These are phyloP conservation scores for Xerocomellus amylosporus DNA, from an alignment of 768 basidiomycete genomes.

Conservation along the genomic window DNA sequence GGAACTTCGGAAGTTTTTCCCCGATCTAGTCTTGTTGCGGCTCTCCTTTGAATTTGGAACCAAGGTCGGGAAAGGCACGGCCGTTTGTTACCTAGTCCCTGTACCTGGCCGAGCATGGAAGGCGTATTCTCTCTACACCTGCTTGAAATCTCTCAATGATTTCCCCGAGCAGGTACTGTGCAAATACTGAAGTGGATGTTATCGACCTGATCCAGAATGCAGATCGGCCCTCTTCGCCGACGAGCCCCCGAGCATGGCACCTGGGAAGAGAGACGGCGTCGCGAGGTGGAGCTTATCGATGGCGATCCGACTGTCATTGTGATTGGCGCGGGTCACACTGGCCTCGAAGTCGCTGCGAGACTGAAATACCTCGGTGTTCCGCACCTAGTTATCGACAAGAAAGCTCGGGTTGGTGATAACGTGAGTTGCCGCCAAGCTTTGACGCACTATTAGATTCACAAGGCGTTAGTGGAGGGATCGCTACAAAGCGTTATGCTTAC, in stretches of 20 bases:
- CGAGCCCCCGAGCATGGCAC: slow-evolving; percentile 46
- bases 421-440: slow-evolving; percentile 8
- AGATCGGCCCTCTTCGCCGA: slow-evolving; percentile 43
- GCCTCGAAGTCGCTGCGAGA: slow-evolving; percentile 63
- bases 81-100: slow-evolving; percentile 54
- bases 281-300: slow-evolving; percentile 46
- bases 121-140: slow-evolving; percentile 57
- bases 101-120: slow-evolving; percentile 48
- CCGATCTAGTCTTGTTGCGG: slow-evolving; percentile 59
- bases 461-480: slow-evolving; percentile 48
- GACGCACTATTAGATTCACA: neutral
- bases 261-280: slow-evolving; percentile 49
- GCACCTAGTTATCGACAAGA: slow-evolving; percentile 56
- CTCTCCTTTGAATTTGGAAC: slow-evolving; percentile 54
- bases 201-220: neutral
- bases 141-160: slow-evolving; percentile 55
- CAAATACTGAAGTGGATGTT: neutral
- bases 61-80: slow-evolving; percentile 47
- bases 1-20: slow-evolving; percentile 40
- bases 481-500: slow-evolving; percentile 56
- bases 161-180: slow-evolving; percentile 46
- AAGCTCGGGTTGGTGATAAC: slow-evolving; percentile 49
- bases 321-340: slow-evolving; percentile 66
- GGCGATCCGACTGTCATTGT: slow-evolving; percentile 56
- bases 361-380: slow-evolving; percentile 57